Conservation (phyloP, 129 eudicot genomes). For the Deinandra increscens region DNA sequence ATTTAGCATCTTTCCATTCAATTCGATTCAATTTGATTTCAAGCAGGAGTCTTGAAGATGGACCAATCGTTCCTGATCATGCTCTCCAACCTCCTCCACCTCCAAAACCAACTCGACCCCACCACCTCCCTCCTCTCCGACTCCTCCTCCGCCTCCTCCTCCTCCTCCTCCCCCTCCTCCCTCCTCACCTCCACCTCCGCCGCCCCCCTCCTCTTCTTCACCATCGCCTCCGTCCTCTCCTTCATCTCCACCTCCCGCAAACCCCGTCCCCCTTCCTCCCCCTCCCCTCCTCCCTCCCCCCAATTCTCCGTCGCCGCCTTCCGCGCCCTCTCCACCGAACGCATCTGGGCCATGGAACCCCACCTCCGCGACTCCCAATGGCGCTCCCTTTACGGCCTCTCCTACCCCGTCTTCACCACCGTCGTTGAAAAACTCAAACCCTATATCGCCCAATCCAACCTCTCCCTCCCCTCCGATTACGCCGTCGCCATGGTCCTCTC, state of each 20-base stretch:
- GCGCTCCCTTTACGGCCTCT: conserved; percentile 83
- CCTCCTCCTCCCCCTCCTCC: conserved; percentile 55
- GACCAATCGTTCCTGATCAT: conserved; percentile 67
- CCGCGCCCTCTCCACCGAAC: conserved; percentile 88
- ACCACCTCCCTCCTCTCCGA: conserved; percentile 62
- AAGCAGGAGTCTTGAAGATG: conserved; percentile 35
- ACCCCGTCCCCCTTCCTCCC: conserved; percentile 26
- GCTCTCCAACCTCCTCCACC: conserved; percentile 89
- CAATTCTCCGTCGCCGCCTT: conserved; percentile 79
- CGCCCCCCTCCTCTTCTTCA: conserved; percentile 88
- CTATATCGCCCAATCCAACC: conserved; percentile 71
- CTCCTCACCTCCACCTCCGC: conserved; percentile 77
- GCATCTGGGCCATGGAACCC: conserved; percentile 83
- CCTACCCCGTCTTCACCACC: conserved; percentile 86
- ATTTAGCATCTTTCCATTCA: not conserved
- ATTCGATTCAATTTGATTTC: too few relatives aligned
- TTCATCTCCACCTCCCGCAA: conserved; percentile 58
- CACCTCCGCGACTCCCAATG: conserved; percentile 81
- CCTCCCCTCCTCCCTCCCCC: conserved; percentile 42
- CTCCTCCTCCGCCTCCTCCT: conserved; percentile 43
- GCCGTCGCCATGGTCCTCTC: conserved; percentile 97
- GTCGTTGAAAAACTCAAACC: conserved; percentile 89
- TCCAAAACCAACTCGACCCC: conserved; percentile 85
- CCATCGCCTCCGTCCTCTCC: conserved; percentile 87
- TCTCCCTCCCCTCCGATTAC: conserved; percentile 87